Evolutionary conservation across 2,329 filamentous ascomycete species (phyloP).

Genomic region (Gyromitra esculenta): DNA sequence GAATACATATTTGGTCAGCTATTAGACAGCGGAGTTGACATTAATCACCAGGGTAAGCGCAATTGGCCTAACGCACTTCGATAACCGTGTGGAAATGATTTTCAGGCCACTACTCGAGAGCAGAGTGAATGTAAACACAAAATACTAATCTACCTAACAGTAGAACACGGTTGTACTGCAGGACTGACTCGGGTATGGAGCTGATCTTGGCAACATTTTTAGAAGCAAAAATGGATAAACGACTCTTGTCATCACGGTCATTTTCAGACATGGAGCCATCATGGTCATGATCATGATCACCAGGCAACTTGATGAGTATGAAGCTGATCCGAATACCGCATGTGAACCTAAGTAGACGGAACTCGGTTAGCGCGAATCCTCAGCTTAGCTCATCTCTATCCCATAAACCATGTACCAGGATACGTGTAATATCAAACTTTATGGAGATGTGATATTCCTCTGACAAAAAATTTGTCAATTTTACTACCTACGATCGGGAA

Average conservation of each 20-base stretch:
- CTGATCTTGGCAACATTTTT: background rate
- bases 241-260: background rate
- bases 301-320: background rate
- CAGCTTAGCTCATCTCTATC: too few species aligned
- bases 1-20: background rate
- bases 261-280: background rate
- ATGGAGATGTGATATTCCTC: too few species aligned
- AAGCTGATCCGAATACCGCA: background rate
- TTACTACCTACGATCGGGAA: too few species aligned
- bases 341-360: background rate
- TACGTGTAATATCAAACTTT: too few species aligned
- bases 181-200: background rate
- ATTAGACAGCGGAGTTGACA: background rate
- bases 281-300: background rate
- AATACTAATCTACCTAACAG: background rate
- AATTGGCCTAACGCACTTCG: background rate
- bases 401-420: too few species aligned
- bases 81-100: background rate
- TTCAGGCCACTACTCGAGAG: background rate
- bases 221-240: background rate
- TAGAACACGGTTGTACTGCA: background rate
- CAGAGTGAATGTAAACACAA: background rate
- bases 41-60: background rate
- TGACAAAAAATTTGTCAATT: too few species aligned
- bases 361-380: background rate